These are phyloP conservation scores for Phytophthora brassicae DNA, from an alignment of 352 stramenopile genomes.

Conservation along the genomic window DNA sequence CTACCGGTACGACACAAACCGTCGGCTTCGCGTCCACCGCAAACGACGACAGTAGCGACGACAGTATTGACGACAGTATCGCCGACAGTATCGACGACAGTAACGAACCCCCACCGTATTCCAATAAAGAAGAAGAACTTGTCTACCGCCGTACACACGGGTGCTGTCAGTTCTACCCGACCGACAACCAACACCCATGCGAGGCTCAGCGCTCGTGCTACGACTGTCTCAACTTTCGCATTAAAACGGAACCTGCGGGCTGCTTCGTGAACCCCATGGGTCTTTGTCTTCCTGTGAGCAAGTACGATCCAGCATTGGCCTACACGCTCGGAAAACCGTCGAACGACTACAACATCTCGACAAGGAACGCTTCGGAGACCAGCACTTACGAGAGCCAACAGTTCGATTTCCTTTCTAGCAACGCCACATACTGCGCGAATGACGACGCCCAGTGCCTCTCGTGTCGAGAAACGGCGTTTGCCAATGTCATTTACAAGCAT, in stretches of 20 bases:
- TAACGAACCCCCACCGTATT: conserved; percentile 10
- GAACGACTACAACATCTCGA: conserved; percentile 24
- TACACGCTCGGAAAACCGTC: conserved; percentile 32
- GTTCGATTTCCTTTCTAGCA: conserved; percentile 31
- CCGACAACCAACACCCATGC: conserved; percentile 36
- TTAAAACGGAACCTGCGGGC: conserved; percentile 32
- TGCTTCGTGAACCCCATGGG: conserved; percentile 43
- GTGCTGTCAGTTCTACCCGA: conserved; percentile 44
- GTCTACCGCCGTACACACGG: conserved; percentile 39
- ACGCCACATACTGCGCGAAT: conserved; percentile 39
- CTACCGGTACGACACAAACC: background rate
- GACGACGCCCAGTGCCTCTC: conserved; percentile 39
- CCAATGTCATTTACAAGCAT: conserved; percentile 44
- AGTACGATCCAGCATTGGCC: conserved; percentile 27
- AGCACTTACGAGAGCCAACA: conserved; percentile 19
- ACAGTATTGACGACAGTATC: background rate
- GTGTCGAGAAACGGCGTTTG: conserved; percentile 38
- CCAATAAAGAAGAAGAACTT: background rate
- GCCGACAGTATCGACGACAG: conserved; percentile 14
- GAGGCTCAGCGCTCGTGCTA: conserved; percentile 47
- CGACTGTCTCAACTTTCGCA: conserved; percentile 54
- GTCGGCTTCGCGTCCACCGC: conserved; percentile 12
- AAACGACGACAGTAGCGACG: background rate
- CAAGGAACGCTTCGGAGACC: conserved; percentile 12
- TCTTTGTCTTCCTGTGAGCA: conserved; percentile 6